Conservation (phyloP, 2,329 filamentous ascomycete species). For the Neonectria sp. region DNA sequence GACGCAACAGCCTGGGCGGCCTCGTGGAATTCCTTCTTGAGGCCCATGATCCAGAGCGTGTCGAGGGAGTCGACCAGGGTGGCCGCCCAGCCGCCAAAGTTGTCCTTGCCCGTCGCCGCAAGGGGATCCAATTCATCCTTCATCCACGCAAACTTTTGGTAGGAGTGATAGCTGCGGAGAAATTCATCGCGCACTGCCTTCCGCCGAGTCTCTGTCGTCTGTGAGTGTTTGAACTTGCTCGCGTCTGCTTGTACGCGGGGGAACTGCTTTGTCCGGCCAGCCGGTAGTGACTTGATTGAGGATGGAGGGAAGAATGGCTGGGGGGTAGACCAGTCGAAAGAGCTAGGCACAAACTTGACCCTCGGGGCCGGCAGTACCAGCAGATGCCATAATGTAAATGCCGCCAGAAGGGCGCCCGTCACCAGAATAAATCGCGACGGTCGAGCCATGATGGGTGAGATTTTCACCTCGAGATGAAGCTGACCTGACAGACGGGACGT, state of each 20-base stretch:
- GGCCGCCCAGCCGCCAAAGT: slow-evolving; percentile 70
- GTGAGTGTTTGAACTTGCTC: slow-evolving; percentile 38
- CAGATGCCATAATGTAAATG: slow-evolving; percentile 43
- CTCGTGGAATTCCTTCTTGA: slow-evolving; percentile 69
- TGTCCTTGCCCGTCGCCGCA: slow-evolving; percentile 60
- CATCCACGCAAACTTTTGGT: slow-evolving; percentile 67
- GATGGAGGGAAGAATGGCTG: slow-evolving; percentile 48
- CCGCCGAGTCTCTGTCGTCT: slow-evolving; percentile 50
- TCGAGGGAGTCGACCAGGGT: slow-evolving; percentile 74
- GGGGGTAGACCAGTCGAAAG: slow-evolving; percentile 51
- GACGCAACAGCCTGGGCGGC: slow-evolving; percentile 65
- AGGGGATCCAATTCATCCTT: slow-evolving; percentile 68
- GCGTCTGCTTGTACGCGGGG: slow-evolving; percentile 51
- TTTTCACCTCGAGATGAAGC: slow-evolving; percentile 6
- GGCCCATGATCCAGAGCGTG: slow-evolving; percentile 74
- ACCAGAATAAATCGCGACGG: slow-evolving; percentile 20
- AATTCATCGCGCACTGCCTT: slow-evolving; percentile 59
- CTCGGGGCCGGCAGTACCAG: slow-evolving; percentile 24
- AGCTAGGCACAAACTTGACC: slow-evolving; percentile 42
- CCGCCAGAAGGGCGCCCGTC: slow-evolving; percentile 24
- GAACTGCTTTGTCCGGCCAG: slow-evolving; percentile 43
- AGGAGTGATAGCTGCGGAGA: slow-evolving; percentile 63
- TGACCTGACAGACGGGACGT: not conserved
- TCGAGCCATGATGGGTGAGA: slow-evolving; percentile 17
- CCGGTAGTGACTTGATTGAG: slow-evolving; percentile 51